These are phyloP conservation scores for Clonostachys sp. DNA, from an alignment of 2,329 filamentous ascomycete genomes.

Conservation along the genomic window DNA sequence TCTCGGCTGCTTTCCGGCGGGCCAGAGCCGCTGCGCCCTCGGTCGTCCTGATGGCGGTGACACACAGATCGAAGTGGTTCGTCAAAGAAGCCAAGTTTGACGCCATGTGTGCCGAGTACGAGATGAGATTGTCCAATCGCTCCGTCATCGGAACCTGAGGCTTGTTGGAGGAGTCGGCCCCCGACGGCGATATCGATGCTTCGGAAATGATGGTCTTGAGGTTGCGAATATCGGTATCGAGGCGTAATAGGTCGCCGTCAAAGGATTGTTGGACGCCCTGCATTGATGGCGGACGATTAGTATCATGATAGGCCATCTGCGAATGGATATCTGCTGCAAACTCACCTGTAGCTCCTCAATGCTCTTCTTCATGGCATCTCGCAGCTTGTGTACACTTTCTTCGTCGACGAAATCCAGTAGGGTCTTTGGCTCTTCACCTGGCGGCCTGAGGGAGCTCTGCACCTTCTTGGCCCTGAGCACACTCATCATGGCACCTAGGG, in stretches of 20 bases:
- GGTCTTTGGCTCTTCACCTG: conserved; percentile 52
- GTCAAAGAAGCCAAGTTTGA: conserved; percentile 75
- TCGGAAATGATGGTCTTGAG: conserved; percentile 55
- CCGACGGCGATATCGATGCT: conserved; percentile 16
- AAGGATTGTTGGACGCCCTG: conserved; percentile 66
- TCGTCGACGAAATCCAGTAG: conserved; percentile 77
- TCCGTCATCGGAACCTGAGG: conserved; percentile 38
- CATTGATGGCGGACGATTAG: neutral
- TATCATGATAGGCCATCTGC: no score
- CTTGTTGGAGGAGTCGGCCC: conserved; percentile 21
- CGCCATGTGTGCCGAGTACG: conserved; percentile 78
- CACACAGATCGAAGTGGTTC: conserved; percentile 87
- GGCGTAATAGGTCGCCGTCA: conserved; percentile 68
- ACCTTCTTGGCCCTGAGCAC: conserved; percentile 61
- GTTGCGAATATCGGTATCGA: conserved; percentile 68
- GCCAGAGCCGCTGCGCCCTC: conserved; percentile 72
- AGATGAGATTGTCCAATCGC: conserved; percentile 54
- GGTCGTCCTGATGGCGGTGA: conserved; percentile 85
- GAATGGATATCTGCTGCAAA: neutral
- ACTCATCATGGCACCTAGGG: conserved; percentile 62
- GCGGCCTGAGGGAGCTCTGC: conserved; percentile 57
- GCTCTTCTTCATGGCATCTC: conserved; percentile 62
- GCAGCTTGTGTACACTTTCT: conserved; percentile 60
- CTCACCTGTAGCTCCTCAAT: conserved; percentile 66
- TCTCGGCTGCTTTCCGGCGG: conserved; percentile 63